Conservation (phyloP, 257 asterid species). For the Ballota nigra region DNA sequence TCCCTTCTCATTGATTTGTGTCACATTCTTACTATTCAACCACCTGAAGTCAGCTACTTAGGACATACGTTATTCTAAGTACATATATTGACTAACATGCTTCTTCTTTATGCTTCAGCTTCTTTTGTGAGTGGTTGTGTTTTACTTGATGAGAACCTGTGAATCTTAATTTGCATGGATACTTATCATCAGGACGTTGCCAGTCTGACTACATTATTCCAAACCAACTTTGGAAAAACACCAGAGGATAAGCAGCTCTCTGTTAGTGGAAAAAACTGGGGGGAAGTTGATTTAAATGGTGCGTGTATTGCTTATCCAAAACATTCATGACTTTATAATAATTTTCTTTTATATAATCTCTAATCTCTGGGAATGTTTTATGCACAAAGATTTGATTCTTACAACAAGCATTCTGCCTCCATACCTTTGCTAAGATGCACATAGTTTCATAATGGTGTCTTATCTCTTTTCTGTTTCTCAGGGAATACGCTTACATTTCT, state of each 20-base stretch:
- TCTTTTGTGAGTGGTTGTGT: neutral
- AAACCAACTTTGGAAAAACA: constrained; percentile 53
- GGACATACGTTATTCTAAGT: constrained; percentile 1
- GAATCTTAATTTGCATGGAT: constrained; percentile 18
- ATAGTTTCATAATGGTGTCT: neutral
- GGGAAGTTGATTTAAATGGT: constrained; percentile 92
- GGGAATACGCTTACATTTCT: constrained; percentile 73
- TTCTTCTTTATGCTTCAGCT: neutral
- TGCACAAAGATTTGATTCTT: neutral
- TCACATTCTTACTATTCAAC: neutral
- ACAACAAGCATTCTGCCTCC: too few relatives aligned
- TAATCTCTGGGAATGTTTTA: neutral
- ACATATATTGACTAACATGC: neutral
- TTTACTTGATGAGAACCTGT: neutral
- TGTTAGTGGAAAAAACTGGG: constrained; percentile 92
- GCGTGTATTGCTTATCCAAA: constrained; percentile 10
- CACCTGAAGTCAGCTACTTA: constrained; percentile 4
- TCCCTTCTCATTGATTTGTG: neutral
- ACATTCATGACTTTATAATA: neutral
- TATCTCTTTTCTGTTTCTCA: constrained; percentile 26
- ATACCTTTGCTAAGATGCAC: neutral
- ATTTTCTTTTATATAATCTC: too few relatives aligned
- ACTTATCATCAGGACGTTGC: constrained; percentile 59
- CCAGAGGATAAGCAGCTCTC: constrained; percentile 94
- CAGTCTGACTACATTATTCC: constrained; percentile 66